These are phyloP conservation scores for Echeveria elegans DNA, from an alignment of 164 flowering plant genomes.

Conservation along the genomic window DNA sequence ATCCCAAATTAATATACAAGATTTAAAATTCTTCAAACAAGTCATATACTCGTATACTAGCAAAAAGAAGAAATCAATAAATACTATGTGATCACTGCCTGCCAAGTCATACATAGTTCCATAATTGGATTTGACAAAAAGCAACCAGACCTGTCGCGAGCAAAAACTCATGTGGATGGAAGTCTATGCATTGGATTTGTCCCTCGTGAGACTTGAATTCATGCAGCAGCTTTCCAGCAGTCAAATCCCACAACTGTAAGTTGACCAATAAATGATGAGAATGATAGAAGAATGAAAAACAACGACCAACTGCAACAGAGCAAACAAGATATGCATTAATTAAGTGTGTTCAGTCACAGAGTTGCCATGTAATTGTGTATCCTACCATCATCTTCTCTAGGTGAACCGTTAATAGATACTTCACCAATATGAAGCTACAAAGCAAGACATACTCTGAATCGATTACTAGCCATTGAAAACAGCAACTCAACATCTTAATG, in stretches of 20 bases:
- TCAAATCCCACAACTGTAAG: slow-evolving; percentile 90
- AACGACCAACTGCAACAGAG: neutral
- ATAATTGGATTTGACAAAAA: neutral
- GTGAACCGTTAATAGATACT: neutral
- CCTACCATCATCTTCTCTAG: neutral
- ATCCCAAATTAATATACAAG: no score
- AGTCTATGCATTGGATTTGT: slow-evolving; percentile 89
- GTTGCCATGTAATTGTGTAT: neutral
- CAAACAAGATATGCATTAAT: neutral
- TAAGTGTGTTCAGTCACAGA: neutral
- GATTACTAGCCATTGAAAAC: no score
- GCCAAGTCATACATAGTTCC: neutral
- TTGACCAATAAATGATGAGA: slow-evolving; percentile 4
- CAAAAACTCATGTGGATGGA: slow-evolving; percentile 96
- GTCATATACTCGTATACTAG: no score
- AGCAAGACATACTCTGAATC: no score
- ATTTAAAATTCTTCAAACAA: no score
- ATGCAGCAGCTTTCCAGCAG: slow-evolving; percentile 95
- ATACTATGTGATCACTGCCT: no score
- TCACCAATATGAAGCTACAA: neutral
- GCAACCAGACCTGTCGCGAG: slow-evolving; percentile 80
- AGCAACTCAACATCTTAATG: no score
- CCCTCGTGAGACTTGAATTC: slow-evolving; percentile 95
- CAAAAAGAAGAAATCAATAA: no score
- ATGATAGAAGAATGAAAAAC: neutral